Conservation (phyloP, 495 filamentous ascomycete genomes). For the Terfezia claveryi region DNA sequence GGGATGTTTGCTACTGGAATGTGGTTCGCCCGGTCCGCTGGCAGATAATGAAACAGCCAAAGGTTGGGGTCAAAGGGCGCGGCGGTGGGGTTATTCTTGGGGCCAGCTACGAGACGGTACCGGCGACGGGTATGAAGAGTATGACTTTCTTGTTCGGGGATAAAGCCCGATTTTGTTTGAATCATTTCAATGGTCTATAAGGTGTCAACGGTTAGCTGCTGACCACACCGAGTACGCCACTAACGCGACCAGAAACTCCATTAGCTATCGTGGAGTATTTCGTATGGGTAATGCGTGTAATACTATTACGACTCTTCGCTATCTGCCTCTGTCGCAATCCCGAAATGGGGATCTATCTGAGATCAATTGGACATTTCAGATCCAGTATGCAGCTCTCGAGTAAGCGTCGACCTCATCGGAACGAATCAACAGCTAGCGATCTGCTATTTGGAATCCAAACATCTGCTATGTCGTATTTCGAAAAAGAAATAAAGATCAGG, state of each 20-base stretch:
- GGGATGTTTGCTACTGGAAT: constrained; percentile 30
- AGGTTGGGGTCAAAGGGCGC: constrained; percentile 54
- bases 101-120: constrained; percentile 53
- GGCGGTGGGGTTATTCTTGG: constrained; percentile 33
- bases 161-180: constrained; percentile 55
- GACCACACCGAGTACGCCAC: not conserved
- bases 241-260: not conserved
- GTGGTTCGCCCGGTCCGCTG: constrained; percentile 46
- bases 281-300: too few relatives aligned
- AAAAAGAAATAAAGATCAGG: not conserved
- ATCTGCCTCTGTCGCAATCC: too few relatives aligned
- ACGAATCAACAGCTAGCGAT: too few relatives aligned
- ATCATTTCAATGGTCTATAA: constrained; percentile 52
- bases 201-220: not conserved
- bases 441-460: too few relatives aligned
- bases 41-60: constrained; percentile 86
- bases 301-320: too few relatives aligned
- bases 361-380: too few relatives aligned
- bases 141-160: constrained; percentile 52
- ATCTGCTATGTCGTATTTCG: too few relatives aligned
- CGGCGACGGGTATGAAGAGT: constrained; percentile 38
- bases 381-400: too few relatives aligned
- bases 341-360: too few relatives aligned
- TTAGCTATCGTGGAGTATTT: too few relatives aligned
- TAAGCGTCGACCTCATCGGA: too few relatives aligned